Percentiles rank a stretch among this genome's conserved stretches.
Conservation (phyloP, 768 basidiomycete genomes). For the Hypsizygus marmoreus region DNA sequence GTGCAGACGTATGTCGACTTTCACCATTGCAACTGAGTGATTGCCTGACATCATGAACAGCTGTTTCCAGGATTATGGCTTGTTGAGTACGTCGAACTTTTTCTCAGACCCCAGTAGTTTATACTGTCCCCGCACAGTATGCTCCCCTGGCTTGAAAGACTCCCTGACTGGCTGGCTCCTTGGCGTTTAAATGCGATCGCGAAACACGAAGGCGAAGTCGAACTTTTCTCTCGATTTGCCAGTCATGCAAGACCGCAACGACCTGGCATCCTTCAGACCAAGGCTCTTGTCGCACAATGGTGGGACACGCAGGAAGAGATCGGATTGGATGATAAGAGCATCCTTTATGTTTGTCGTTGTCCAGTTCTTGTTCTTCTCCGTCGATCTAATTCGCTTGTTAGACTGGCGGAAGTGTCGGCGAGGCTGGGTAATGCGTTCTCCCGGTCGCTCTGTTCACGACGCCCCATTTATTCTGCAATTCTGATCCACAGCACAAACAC, state of each 20-base stretch:
- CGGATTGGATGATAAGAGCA: constrained; percentile 2
- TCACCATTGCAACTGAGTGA: neutral
- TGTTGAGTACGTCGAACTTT: constrained; percentile 7
- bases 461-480: neutral
- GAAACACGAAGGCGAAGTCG: constrained; percentile 6
- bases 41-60: neutral
- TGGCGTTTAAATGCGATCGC: too few relatives aligned
- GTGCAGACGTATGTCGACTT: constrained; percentile 5
- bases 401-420: constrained; percentile 6
- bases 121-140: too few relatives aligned
- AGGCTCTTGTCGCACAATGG: constrained; percentile 3
- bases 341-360: constrained; percentile 3
- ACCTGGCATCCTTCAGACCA: neutral
- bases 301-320: constrained; percentile 5
- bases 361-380: neutral
- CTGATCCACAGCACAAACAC: constrained; percentile 4
- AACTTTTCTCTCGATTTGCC: constrained; percentile 8
- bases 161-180: too few relatives aligned
- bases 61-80: constrained; percentile 8
- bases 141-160: too few relatives aligned
- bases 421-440: constrained; percentile 1
- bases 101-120: too few relatives aligned
- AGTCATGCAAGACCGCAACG: constrained; percentile 1
- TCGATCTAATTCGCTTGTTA: neutral
- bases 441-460: neutral